Evolutionary conservation across 805 yeast genomes (phyloP), one percentile per base, ranked within the genome.

Genomic region (Helenozyma rhizophorensis): DNA sequence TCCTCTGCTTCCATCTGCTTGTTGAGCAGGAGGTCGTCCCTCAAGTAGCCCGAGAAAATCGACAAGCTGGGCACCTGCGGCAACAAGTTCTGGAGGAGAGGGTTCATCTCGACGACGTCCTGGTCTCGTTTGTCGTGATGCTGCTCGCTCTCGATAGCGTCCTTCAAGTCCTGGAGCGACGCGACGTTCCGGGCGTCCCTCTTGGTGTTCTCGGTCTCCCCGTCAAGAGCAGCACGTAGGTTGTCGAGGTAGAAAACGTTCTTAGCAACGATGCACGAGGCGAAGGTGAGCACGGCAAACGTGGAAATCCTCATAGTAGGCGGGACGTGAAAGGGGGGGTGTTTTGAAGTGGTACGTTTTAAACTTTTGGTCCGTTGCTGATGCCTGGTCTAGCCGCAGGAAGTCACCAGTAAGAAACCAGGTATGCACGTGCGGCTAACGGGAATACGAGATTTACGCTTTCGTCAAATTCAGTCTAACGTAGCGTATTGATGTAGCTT

Each of bases 21-120:
- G 13, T 49, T 36, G 18, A 73, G 68, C 17, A 81, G 50, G 9
- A 63, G 70, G 11, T 68, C 59, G 46, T 82, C 84, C 38, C 95
- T 70, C n/a, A 82, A 59, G 51, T 84, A 83, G 1, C 79, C 72
- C 2, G 87, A 70, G 53, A 85, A 81, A 7, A 84, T 68, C 11
- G 81, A 68, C 26, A 83, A 68, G 39, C 50, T 34, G 45, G 53
- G 34, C 32, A 54, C 32, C 38, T 58, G 62, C 27, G 74, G 68
- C 19, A 65, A 53, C 14, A 62, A 42, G 14, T 64, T 54, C 35
- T 64, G 62, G 18, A 65, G 53, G 18, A 61, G 40, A 28, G 43
- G 43, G 12, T 30, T 24, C 25, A 25, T 24, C 30, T 30, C 27
- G 10, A 40, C 11, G 5, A 43, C 46, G 9, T 33, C 34, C 33